These are phyloP conservation scores for Angophora floribunda DNA, from an alignment of 345 rosid species.

Conservation along the genomic window DNA sequence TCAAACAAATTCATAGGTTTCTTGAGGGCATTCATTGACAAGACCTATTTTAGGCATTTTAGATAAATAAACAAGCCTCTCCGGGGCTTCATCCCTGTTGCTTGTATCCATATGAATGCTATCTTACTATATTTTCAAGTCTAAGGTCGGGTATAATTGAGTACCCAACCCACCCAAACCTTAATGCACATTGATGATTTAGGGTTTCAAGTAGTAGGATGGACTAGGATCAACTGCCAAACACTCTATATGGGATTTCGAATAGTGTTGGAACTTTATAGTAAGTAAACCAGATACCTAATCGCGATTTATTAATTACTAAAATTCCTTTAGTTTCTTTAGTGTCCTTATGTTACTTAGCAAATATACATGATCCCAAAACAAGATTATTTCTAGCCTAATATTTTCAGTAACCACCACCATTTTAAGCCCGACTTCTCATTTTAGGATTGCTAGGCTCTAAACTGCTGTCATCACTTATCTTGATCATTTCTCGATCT, in stretches of 20 bases:
- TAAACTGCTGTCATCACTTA: not conserved
- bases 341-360: not conserved
- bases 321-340: not conserved
- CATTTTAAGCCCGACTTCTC: not conserved
- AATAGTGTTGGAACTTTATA: not conserved
- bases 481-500: not conserved
- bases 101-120: not conserved
- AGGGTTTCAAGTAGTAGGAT: not conserved
- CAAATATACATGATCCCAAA: not conserved
- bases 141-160: not conserved
- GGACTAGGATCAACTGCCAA: not conserved
- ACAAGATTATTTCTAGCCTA: not conserved
- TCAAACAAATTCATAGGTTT: not conserved
- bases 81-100: not conserved
- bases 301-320: not conserved
- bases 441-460: not conserved
- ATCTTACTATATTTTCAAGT: not conserved
- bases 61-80: not conserved
- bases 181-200: not conserved
- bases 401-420: not conserved
- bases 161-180: not conserved
- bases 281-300: not conserved
- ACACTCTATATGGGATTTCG: not conserved
- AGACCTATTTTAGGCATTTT: not conserved
- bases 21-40: not conserved